Evolutionary conservation across 805 yeast genomes (phyloP).

Genomic region (Pichia sporocuriosa): DNA sequence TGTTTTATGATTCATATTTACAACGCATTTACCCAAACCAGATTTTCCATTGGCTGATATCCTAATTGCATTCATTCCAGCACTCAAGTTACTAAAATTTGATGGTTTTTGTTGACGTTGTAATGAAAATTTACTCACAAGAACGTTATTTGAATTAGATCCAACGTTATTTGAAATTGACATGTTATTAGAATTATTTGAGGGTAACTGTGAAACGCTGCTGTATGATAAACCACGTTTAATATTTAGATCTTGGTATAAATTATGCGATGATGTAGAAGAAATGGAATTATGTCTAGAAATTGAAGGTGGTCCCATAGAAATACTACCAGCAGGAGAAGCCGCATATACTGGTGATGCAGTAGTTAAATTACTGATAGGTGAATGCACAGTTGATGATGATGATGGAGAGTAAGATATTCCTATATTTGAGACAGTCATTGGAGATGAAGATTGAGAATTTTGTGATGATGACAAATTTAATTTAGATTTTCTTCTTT

Average conservation of each 20-base stretch:
- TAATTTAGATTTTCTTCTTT: conserved; percentile 28
- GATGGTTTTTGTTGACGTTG: conserved; percentile 8
- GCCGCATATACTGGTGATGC: conserved; percentile 1
- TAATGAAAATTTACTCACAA: neutral
- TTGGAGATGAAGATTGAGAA: conserved; percentile 27
- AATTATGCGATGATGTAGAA: conserved; percentile 18
- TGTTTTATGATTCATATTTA: neutral
- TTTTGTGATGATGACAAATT: conserved; percentile 10
- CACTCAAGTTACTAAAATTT: conserved; percentile 17
- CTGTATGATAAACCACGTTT: conserved; percentile 22
- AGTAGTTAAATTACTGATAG: conserved; percentile 11
- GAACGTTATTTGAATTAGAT: neutral
- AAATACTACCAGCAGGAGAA: conserved; percentile 15
- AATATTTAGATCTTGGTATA: conserved; percentile 23
- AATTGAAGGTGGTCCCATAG: conserved; percentile 13
- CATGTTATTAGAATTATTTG: neutral
- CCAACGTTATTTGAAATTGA: neutral
- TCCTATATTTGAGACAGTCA: conserved; percentile 5
- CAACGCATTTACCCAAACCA: conserved; percentile 9
- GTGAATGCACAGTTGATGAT: conserved; percentile 16
- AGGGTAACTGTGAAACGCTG: neutral
- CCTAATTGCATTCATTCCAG: conserved; percentile 17
- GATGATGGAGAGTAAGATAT: conserved; percentile 7
- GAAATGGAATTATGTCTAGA: conserved; percentile 25
- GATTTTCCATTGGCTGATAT: conserved; percentile 6